Base-by-base conservation (phyloP, 345 rosid species). In the Fremontodendron californicum region DNA sequence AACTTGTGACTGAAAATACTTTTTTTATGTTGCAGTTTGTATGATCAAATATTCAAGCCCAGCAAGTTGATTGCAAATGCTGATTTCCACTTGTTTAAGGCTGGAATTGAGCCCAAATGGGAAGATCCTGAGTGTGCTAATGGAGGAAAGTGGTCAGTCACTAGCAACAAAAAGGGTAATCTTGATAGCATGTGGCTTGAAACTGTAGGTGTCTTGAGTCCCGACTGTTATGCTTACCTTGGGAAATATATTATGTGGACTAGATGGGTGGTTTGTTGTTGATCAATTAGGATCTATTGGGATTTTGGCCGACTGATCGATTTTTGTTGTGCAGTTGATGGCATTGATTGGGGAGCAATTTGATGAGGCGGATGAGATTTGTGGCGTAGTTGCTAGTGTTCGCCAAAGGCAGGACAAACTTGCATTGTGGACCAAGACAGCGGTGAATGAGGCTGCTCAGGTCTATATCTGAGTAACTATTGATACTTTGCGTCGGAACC, bases 321-420 rank as follows among this genome's bases (percentile, higher is more conserved):
- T 33, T 33, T 15, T 42, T 73, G 27, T 75, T 18, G n/a, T 29
- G 57, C 57, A 94, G 98, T 52, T 92, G 90, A 87, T 94, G 98
- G 98, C 93, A 71, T 86, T 92, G 80, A 91, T 94, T 5, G 97
- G 98, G 75, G 97, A 94, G 89, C 97, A 92, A 82, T 91, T 92
- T 71, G 98, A 91, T 48, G 97, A 94, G 69, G 85, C 89, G 0
- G 97, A 91, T 78, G 98, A 94, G 86, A 89, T 94, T 55, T 94
- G 97, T 70, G 98, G 98, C 49, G 96, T 90, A 62, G 98, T 94
- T 83, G 98, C 93, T 67, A 92, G 94, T 61, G 90, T 89, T 23
- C 98, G 98, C 23, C 93, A 48, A 55, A 89, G 85, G 92, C 91
- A 85, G 79, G 94, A 94, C 81, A 94, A 88, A 82, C 88, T 94